These are phyloP conservation scores for Hygrocybe coccinea DNA, from an alignment of 768 basidiomycete genomes.

Conservation along the genomic window DNA sequence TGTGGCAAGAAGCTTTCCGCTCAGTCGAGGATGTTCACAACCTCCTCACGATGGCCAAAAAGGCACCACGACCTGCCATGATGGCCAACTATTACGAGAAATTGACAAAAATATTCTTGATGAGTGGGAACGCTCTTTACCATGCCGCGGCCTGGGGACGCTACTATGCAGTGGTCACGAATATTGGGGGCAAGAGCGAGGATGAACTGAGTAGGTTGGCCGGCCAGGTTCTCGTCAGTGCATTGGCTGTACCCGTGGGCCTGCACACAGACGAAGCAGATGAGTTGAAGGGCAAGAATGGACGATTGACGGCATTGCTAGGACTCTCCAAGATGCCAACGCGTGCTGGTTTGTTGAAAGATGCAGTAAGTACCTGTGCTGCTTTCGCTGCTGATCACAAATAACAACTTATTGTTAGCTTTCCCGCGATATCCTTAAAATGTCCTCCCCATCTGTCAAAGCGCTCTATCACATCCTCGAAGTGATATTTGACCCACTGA, in stretches of 20 bases:
- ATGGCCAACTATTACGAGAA: slow-evolving; percentile 99
- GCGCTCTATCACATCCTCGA: slow-evolving; percentile 84
- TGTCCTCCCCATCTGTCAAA: slow-evolving; percentile 69
- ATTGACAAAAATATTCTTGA: slow-evolving; percentile 92
- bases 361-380: slow-evolving; percentile 58
- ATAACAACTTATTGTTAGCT: slow-evolving; percentile 41
- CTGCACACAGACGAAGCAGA: slow-evolving; percentile 45
- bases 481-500: slow-evolving; percentile 88
- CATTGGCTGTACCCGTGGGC: slow-evolving; percentile 89
- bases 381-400: background rate
- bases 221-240: slow-evolving; percentile 86
- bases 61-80: slow-evolving; percentile 87
- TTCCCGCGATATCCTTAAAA: slow-evolving; percentile 75
- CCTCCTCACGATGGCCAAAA: slow-evolving; percentile 88
- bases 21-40: slow-evolving; percentile 98
- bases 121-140: slow-evolving; percentile 90
- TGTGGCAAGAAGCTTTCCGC: slow-evolving; percentile 99
- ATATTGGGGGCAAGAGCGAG: slow-evolving; percentile 67
- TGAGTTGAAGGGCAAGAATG: slow-evolving; percentile 56
- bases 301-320: slow-evolving; percentile 78
- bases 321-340: slow-evolving; percentile 82
- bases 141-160: slow-evolving; percentile 95
- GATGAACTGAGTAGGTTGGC: slow-evolving; percentile 78
- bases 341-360: slow-evolving; percentile 76
- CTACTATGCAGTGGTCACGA: slow-evolving; percentile 70